A percentile compares a stretch with the other conserved stretches of the same genome.
Evolutionary conservation across 148 eudicot genomes (phyloP).

Genomic region (Nyssa sinensis): DNA sequence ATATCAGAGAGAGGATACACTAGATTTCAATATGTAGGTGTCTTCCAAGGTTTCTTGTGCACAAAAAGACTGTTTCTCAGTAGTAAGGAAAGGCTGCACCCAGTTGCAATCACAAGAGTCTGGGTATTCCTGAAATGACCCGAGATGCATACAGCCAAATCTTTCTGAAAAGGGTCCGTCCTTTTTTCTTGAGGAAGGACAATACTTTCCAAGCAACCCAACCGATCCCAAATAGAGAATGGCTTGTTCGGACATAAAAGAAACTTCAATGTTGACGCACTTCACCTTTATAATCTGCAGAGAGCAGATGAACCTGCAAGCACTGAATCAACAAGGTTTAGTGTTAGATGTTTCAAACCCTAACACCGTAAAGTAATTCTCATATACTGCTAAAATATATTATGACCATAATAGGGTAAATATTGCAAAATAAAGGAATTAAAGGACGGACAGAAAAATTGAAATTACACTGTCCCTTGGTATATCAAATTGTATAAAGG

Average conservation of each 20-base stretch:
- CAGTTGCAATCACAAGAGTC: constrained; percentile 44
- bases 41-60: constrained; percentile 26
- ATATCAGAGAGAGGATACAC: not conserved
- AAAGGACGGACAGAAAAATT: not conserved
- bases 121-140: constrained; percentile 32
- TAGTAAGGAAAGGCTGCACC: constrained; percentile 37
- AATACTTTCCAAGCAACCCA: constrained; percentile 83
- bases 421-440: not conserved
- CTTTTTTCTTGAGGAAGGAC: constrained; percentile 59
- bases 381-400: not conserved
- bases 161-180: constrained; percentile 23
- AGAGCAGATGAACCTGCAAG: constrained; percentile 1
- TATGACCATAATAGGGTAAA: not conserved
- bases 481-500: not conserved
- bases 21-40: constrained; percentile 8
- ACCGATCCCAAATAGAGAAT: constrained; percentile 54
- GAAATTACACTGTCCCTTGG: not conserved
- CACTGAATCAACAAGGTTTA: constrained; percentile 11
- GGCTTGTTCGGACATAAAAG: constrained; percentile 84
- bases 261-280: constrained; percentile 39
- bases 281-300: constrained; percentile 12
- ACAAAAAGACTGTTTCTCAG: constrained; percentile 13
- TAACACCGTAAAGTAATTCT: too few species aligned
- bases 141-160: constrained; percentile 62
- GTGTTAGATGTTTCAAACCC: not conserved